Evolutionary conservation across 2,329 filamentous ascomycete species (phyloP), one percentile per base, ranked within the genome.

Genomic region (Sporothrix curviconia): DNA sequence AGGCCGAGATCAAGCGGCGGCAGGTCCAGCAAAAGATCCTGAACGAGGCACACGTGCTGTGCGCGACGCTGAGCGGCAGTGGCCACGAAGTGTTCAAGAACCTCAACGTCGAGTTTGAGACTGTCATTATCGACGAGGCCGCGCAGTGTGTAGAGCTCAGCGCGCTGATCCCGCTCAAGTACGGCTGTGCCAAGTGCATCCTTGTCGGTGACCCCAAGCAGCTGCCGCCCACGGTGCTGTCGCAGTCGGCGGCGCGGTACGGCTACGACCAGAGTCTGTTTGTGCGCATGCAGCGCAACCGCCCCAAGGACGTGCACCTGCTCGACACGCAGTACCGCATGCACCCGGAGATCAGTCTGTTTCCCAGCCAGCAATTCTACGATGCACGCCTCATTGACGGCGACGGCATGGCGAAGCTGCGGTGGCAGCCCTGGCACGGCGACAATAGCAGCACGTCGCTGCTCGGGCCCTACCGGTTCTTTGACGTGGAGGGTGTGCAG

Each of bases 261-360:
- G 91, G 94, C 63, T 99, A 97, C 72, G 92, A 97, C 68, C 94
- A 99, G 74, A 96, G 90, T 79, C 77, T 99, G 72, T 99, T 99
- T 75, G 94, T 97, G 55, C 88, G 94, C 34, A 99, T 99, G 92
- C 94, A 97, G 69, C 85, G 86, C 66, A 96, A 96, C 62, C 86
- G 92, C 65, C 89, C 90, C 1, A 78, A 88, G 32, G 87, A 95
- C 63, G 85, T 99, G 15, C 92, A 99, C 74, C 79, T 99, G 25
- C 83, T 99, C n/a, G 92, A 97, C 68, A 94, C 88, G 57, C 94
- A 99, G 69, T 99, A 99, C 70, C 94, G 94, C 72, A 99, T 99
- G 95, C 94, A 99, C 73, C 94, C 95, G 0, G 90, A 94, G 64
- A 99, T 99, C 69, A 96, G 91, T 71, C 72, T 78, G 54, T 99